A percentile compares a stretch with the other conserved stretches of the same genome.
Conservation (phyloP, 2,329 filamentous ascomycete species). For the Lithohypha guttulata region DNA sequence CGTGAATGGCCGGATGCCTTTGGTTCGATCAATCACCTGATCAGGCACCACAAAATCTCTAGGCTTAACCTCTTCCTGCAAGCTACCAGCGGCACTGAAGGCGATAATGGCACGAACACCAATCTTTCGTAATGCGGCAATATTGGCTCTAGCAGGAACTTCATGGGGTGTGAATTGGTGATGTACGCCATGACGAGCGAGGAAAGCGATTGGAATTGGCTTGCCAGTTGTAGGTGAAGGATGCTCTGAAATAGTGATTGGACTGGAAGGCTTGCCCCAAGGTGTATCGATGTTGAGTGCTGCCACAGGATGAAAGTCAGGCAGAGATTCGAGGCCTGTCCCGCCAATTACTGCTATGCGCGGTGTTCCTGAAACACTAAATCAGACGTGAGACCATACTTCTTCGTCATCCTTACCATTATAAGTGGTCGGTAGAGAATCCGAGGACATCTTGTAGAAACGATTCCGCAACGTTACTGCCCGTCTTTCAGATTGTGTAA, state of each 20-base stretch:
- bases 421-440: constrained; percentile 3
- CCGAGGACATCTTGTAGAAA: constrained; percentile 9
- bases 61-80: constrained; percentile 86
- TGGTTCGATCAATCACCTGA: constrained; percentile 94
- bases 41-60: constrained; percentile 95
- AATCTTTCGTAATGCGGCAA: constrained; percentile 85
- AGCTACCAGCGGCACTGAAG: constrained; percentile 86
- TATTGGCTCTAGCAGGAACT: constrained; percentile 89
- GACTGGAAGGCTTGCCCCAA: constrained; percentile 70
- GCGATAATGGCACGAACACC: constrained; percentile 87
- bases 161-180: constrained; percentile 90
- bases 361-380: constrained; percentile 47
- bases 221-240: constrained; percentile 56
- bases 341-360: constrained; percentile 86
- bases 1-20: constrained; percentile 85
- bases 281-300: constrained; percentile 67
- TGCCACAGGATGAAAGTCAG: constrained; percentile 76
- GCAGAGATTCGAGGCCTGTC: constrained; percentile 79
- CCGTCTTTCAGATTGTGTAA: background rate
- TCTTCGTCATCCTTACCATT: background rate
- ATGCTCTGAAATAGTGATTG: constrained; percentile 83
- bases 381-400: background rate
- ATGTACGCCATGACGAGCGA: constrained; percentile 80
- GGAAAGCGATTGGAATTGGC: constrained; percentile 65
- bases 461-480: constrained; percentile 6